Percentiles rank a stretch among this genome's conserved stretches.
These are phyloP conservation scores for Diddensiella transvaalensis DNA, from an alignment of 805 yeast species.

Conservation along the genomic window DNA sequence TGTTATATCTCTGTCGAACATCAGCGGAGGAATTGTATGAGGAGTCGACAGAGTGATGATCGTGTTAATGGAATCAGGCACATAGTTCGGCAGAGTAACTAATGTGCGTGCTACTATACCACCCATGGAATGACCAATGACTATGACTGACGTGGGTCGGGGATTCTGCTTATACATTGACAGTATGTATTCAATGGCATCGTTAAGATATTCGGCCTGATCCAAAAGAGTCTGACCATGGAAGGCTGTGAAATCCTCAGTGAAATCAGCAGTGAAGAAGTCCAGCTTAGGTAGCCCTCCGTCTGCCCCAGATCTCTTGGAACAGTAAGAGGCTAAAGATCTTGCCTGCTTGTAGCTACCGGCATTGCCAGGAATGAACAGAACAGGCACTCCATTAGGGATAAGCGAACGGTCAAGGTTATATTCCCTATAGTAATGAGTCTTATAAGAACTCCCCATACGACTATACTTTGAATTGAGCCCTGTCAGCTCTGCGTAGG, in stretches of 20 bases:
- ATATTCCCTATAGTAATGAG: conserved; percentile 84
- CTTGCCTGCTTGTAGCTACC: conserved; percentile 89
- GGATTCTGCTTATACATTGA: conserved; percentile 46
- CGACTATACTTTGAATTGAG: conserved; percentile 47
- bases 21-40: conserved; percentile 83
- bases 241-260: conserved; percentile 92
- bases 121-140: conserved; percentile 94
- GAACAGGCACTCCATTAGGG: conserved; percentile 80
- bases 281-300: conserved; percentile 39
- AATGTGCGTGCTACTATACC: conserved; percentile 86
- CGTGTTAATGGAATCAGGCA: conserved; percentile 67
- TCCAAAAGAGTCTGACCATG: conserved; percentile 90
- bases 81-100: conserved; percentile 71
- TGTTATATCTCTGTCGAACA: conserved; percentile 83
- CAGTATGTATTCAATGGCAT: conserved; percentile 72
- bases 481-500: conserved; percentile 21
- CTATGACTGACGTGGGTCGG: conserved; percentile 62
- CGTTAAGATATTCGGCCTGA: conserved; percentile 88
- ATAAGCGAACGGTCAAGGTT: conserved; percentile 34
- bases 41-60: conserved; percentile 84
- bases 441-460: conserved; percentile 76
- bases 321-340: conserved; percentile 81
- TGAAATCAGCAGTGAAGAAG: conserved; percentile 87
- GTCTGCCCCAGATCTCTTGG: conserved; percentile 42
- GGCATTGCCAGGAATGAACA: conserved; percentile 97